These are phyloP conservation scores for Colletotrichum sp. DNA, from an alignment of 2,329 filamentous ascomycete genomes.

Conservation along the genomic window DNA sequence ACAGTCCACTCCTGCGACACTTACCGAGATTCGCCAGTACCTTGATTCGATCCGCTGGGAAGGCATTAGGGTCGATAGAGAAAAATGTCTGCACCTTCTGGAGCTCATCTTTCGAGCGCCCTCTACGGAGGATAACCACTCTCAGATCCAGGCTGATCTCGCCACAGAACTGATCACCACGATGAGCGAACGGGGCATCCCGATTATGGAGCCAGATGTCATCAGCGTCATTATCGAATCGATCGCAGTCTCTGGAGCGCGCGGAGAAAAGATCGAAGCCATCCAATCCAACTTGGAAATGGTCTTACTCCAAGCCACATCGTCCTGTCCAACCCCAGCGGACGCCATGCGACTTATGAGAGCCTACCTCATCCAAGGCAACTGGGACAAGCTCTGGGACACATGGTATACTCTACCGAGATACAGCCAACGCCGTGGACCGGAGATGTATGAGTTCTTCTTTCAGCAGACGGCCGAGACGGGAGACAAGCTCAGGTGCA, in stretches of 20 bases:
- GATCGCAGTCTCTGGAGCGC: slow-evolving; percentile 35
- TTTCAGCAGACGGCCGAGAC: slow-evolving; percentile 54
- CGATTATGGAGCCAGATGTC: slow-evolving; percentile 49
- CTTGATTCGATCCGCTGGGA: slow-evolving; percentile 43
- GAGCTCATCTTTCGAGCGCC: slow-evolving; percentile 37
- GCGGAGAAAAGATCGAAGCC: slow-evolving; percentile 35
- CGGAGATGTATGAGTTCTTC: slow-evolving; percentile 59
- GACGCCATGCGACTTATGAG: slow-evolving; percentile 47
- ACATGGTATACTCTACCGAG: slow-evolving; percentile 61
- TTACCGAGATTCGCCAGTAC: slow-evolving; percentile 24
- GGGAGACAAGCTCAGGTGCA: slow-evolving; percentile 46
- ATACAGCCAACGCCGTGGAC: slow-evolving; percentile 51
- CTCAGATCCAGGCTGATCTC: slow-evolving; percentile 37
- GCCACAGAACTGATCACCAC: slow-evolving; percentile 48
- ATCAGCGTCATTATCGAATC: slow-evolving; percentile 52
- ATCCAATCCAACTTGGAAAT: slow-evolving; percentile 50
- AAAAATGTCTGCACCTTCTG: slow-evolving; percentile 42
- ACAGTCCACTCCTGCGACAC: background rate
- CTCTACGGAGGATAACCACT: slow-evolving; percentile 22
- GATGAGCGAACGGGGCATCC: slow-evolving; percentile 49
- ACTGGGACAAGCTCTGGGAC: slow-evolving; percentile 66
- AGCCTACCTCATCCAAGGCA: slow-evolving; percentile 47
- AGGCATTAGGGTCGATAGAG: slow-evolving; percentile 38
- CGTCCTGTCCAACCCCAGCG: slow-evolving; percentile 40
- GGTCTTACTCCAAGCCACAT: slow-evolving; percentile 42